Base-by-base conservation (phyloP, 805 yeast genomes). In the Yamadazyma kitorensis region DNA sequence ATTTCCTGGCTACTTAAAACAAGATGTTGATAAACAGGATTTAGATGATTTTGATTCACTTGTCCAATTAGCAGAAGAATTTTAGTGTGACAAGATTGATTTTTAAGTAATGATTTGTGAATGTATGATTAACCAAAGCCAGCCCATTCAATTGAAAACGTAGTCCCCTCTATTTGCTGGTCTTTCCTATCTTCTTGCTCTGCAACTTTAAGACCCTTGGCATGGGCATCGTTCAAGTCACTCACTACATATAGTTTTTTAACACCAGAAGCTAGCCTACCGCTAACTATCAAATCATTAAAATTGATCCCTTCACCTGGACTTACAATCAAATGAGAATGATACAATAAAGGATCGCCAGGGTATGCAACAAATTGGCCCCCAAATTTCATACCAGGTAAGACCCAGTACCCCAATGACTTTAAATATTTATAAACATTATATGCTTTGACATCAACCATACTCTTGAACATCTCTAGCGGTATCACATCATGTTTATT, bases 371-470 rank as follows among this genome's bases (percentile, higher is more conserved):
- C 75, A 49, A 78, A 88, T 35, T 78, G 78, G 4, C 96, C 94
- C 2, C 98, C 98, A 57, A 89, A 91, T 38, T 95, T 72, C 20
- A 88, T 63, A 0, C 98, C 98, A 0, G 98, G 96, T 20, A 87
- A 70, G 12, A 85, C 45, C 37, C 64, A 76, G 54, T 69, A 82
- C 2, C 75, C 78, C 10, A 53, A 50, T 5, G 51, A 45, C 37
- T 70, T 68, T 22, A 80, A 17, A n/a, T 37, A 19, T 12, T 28
- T 32, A 25, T 40, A 43, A 4, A 36, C 31, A 14, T 35, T n/a
- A 17, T 34, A 37, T 24, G 37, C 27, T 6, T 31, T 26, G 5
- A 28, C 27, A 17, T 35, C 23, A 2, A 33, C 32, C n/a, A 19
- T 26, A 12, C 15, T 6, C 24, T 21, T 37, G 24, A 39, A 31